Conservation (phyloP, 441 rosid species). For the Eruca vesicaria region DNA sequence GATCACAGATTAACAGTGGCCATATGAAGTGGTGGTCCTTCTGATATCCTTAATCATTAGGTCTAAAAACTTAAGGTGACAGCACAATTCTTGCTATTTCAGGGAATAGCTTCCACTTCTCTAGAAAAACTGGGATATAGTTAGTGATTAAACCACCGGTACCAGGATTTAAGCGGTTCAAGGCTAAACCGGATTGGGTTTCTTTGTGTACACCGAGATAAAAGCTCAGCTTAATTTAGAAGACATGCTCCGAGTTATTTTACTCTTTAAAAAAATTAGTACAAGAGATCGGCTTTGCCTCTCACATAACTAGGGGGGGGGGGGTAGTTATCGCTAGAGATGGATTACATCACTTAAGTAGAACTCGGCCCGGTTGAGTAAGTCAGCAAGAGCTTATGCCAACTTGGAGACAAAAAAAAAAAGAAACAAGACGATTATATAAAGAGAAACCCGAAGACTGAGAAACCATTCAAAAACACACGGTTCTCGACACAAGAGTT, state of each 20-base stretch:
- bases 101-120: not conserved
- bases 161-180: not conserved
- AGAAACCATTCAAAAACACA: not conserved
- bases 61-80: not conserved
- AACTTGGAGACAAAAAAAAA: not conserved
- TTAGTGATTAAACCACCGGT: not conserved
- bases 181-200: not conserved
- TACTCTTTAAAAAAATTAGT: not conserved
- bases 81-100: not conserved
- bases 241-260: not conserved
- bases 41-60: too few species aligned
- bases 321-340: not conserved
- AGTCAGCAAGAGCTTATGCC: not conserved
- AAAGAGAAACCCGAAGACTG: not conserved
- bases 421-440: not conserved
- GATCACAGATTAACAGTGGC: too few species aligned
- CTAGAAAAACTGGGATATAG: not conserved
- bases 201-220: not conserved
- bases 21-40: too few species aligned
- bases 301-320: not conserved
- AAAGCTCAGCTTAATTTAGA: not conserved
- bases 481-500: too few species aligned
- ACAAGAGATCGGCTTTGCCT: not conserved
- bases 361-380: not conserved
- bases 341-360: not conserved